Percentiles rank a stretch among this genome's conserved stretches.
These are phyloP conservation scores for Synchytrium microbalum DNA, from an alignment of 371 early-diverging fungal species.

Conservation along the genomic window DNA sequence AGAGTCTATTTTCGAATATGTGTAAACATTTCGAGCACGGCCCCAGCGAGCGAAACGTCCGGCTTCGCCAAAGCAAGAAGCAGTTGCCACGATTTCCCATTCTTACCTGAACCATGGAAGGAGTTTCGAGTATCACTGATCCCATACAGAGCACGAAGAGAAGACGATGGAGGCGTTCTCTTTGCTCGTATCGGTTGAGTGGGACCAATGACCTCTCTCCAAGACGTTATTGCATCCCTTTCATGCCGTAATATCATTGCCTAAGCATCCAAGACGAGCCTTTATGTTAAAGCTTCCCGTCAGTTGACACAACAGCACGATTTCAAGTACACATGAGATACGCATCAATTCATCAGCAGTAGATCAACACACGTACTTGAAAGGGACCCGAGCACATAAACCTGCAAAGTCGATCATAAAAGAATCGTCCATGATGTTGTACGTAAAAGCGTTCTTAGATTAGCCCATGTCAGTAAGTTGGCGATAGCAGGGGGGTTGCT, in stretches of 20 bases:
- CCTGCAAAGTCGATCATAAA: constrained; percentile 40
- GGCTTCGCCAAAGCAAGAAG: too few relatives aligned
- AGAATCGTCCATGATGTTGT: constrained; percentile 50
- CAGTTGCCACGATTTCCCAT: too few relatives aligned
- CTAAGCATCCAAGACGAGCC: too few relatives aligned
- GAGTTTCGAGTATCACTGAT: constrained; percentile 49
- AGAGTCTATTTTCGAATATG: too few relatives aligned
- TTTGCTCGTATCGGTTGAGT: constrained; percentile 24
- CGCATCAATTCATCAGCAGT: background rate
- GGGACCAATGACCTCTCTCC: constrained; percentile 56
- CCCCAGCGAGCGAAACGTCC: too few relatives aligned
- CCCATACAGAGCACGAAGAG: constrained; percentile 36
- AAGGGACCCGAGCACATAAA: constrained; percentile 46
- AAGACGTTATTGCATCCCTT: constrained; percentile 39
- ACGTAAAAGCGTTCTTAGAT: constrained; percentile 38
- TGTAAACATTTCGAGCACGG: too few relatives aligned
- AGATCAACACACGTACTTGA: background rate
- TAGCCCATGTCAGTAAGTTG: background rate
- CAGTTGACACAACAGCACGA: too few relatives aligned
- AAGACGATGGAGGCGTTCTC: constrained; percentile 37
- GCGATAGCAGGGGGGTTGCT: too few relatives aligned
- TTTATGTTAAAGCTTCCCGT: too few relatives aligned
- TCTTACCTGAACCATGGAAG: constrained; percentile 40
- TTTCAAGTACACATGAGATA: background rate
- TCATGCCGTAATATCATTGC: constrained; percentile 45